Evolutionary conservation across 345 rosid species (phyloP).

Genomic region (Dipteronia dyeriana): DNA sequence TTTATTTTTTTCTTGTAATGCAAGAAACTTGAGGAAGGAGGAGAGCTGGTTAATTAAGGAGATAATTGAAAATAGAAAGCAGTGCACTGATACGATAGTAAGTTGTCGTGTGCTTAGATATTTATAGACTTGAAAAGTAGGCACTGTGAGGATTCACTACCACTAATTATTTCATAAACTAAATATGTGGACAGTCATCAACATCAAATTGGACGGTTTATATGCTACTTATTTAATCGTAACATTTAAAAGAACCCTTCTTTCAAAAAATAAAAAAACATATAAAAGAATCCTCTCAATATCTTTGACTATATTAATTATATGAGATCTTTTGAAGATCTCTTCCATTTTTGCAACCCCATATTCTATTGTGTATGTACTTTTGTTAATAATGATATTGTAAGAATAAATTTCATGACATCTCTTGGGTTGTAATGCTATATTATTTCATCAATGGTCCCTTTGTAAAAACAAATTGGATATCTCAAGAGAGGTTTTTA

Average conservation of each 20-base stretch:
- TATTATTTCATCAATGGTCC: too few relatives aligned
- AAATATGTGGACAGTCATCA: constrained; percentile 14
- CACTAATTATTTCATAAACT: constrained; percentile 14
- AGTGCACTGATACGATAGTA: constrained; percentile 16
- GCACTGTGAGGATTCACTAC: constrained; percentile 5
- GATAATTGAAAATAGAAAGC: neutral
- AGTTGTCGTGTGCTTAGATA: constrained; percentile 1
- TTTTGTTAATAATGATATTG: neutral
- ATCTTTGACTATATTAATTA: neutral
- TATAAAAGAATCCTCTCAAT: neutral
- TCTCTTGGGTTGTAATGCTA: too few relatives aligned
- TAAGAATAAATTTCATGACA: neutral
- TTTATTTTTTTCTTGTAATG: neutral
- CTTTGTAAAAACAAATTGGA: neutral
- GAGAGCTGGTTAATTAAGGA: neutral
- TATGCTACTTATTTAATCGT: neutral
- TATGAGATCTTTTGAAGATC: constrained; percentile 7
- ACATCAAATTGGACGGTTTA: constrained; percentile 13
- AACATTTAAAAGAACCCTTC: neutral
- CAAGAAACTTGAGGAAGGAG: neutral
- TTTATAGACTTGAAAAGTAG: constrained; percentile 22
- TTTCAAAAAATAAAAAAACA: too few relatives aligned
- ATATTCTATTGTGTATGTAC: neutral
- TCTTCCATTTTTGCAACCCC: neutral
- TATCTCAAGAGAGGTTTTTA: too few relatives aligned